These are phyloP conservation scores for Cercospora zeina DNA, from an alignment of 2,329 filamentous ascomycete species.

Conservation along the genomic window DNA sequence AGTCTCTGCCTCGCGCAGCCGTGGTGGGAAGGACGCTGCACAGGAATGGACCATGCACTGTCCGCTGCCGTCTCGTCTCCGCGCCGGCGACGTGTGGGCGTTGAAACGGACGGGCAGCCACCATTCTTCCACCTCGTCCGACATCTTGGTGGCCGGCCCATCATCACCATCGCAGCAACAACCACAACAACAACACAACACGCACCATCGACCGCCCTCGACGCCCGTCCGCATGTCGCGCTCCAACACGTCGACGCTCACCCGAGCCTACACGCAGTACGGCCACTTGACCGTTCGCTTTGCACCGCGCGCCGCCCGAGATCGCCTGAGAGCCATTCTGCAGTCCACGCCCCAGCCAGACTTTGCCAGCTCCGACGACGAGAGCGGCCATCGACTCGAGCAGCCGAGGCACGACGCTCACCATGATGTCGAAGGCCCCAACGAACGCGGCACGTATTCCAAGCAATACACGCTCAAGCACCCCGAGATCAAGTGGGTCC, in stretches of 20 bases:
- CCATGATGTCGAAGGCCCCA: slow-evolving; percentile 31
- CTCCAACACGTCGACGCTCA: slow-evolving; percentile 6
- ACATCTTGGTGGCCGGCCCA: slow-evolving; percentile 33
- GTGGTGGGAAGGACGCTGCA: too few species aligned
- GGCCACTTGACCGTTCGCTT: slow-evolving; percentile 23
- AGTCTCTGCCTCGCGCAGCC: slow-evolving; percentile 13
- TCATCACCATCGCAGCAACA: slow-evolving; percentile 10
- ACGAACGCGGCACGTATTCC: slow-evolving; percentile 38
- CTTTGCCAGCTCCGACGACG: slow-evolving; percentile 11
- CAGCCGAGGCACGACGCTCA: not conserved
- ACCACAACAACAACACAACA: not conserved
- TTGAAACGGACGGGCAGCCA: slow-evolving; percentile 26
- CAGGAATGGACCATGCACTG: slow-evolving; percentile 14
- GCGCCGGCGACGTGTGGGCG: slow-evolving; percentile 11
- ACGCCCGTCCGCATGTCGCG: slow-evolving; percentile 11
- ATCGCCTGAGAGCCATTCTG: slow-evolving; percentile 22
- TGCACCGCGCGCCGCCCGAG: slow-evolving; percentile 17
- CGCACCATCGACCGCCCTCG: not conserved
- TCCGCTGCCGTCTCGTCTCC: slow-evolving; percentile 17
- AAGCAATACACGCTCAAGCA: slow-evolving; percentile 36
- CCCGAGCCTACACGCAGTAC: slow-evolving; percentile 10
- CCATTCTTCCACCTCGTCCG: slow-evolving; percentile 33
- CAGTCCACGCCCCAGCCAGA: slow-evolving; percentile 18
- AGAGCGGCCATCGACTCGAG: slow-evolving; percentile 4
- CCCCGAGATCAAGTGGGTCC: slow-evolving; percentile 39